phyloP scores from a whole-genome alignment of 2,329 filamentous ascomycete species.

The Ophiostoma triangulosporum region DNA sequence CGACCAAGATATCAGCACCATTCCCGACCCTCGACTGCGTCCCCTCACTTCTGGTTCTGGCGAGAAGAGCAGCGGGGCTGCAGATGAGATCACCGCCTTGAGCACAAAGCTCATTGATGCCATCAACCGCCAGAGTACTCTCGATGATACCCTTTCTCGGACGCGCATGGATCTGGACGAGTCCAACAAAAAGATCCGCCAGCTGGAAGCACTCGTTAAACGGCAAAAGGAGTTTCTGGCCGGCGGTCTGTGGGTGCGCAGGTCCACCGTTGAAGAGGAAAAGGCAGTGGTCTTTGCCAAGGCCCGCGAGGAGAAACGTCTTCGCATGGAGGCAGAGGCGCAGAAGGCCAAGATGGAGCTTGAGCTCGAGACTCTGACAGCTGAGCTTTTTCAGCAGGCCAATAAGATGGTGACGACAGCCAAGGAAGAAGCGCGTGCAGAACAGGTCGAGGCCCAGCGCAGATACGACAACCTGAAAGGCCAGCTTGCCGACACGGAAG shows the following conservation, averaged over 20 bases:
- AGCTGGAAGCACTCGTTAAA: conserved; percentile 52
- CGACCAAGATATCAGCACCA: conserved; percentile 51
- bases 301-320: conserved; percentile 50
- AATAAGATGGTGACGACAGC: conserved; percentile 96
- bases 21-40: conserved; percentile 50
- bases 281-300: conserved; percentile 45
- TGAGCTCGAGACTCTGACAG: conserved; percentile 80
- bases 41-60: not conserved
- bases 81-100: conserved; percentile 68
- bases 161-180: conserved; percentile 73
- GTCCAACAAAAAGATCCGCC: conserved; percentile 51
- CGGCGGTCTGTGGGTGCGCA: conserved; percentile 62
- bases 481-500: conserved; percentile 77
- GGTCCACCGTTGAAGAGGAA: conserved; percentile 60
- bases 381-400: conserved; percentile 92
- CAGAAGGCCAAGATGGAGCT: conserved; percentile 84
- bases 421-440: conserved; percentile 74
- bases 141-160: conserved; percentile 77
- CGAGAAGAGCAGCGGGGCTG: conserved; percentile 14
- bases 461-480: conserved; percentile 78
- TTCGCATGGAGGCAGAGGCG: conserved; percentile 53
- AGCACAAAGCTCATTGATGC: conserved; percentile 95
- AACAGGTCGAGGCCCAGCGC: conserved; percentile 67
- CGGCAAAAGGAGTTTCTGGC: conserved; percentile 59
- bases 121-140: conserved; percentile 86